Evolutionary conservation across 1,284 basidiomycete species (phyloP).

Genomic region (Laetiporus sulphureus): DNA sequence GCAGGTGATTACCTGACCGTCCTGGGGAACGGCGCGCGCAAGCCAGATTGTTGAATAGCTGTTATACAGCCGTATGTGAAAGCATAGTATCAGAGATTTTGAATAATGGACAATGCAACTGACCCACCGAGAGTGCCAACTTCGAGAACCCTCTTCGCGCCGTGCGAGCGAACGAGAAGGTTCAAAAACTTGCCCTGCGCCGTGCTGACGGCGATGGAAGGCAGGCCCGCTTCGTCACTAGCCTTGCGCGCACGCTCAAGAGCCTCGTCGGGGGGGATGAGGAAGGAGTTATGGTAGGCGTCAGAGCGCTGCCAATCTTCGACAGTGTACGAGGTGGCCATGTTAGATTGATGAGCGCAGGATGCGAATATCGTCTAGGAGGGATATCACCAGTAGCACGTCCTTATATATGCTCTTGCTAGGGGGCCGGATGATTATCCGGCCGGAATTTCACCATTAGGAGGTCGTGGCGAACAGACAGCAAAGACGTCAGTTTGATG

Average conservation of each 20-base stretch:
- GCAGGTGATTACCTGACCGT: conserved; percentile 43
- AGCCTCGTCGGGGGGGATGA: conserved; percentile 37
- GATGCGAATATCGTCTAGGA: too few species aligned
- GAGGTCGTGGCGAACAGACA: too few species aligned
- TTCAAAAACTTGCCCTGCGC: conserved; percentile 53
- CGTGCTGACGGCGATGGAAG: conserved; percentile 45
- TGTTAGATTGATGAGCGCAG: not conserved
- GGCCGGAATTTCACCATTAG: too few species aligned
- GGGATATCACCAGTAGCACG: too few species aligned
- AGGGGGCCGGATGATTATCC: too few species aligned
- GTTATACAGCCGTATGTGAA: conserved; percentile 16
- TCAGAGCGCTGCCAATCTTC: conserved; percentile 43
- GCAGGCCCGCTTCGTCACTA: conserved; percentile 37
- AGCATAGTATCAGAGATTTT: conserved; percentile 4
- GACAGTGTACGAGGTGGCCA: not conserved
- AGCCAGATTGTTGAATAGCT: conserved; percentile 60
- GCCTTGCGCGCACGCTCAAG: conserved; percentile 39
- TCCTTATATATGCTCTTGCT: too few species aligned
- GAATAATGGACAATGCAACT: conserved; percentile 12
- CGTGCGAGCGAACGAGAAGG: conserved; percentile 39
- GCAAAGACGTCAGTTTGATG: too few species aligned
- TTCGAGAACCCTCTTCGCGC: conserved; percentile 49
- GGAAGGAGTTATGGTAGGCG: conserved; percentile 49
- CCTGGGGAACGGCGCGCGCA: conserved; percentile 46
- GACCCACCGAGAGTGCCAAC: conserved; percentile 60